Percentiles rank a stretch among this genome's conserved stretches.
Evolutionary conservation across 345 rosid species (phyloP).

Genomic region (Salix suchowensis): DNA sequence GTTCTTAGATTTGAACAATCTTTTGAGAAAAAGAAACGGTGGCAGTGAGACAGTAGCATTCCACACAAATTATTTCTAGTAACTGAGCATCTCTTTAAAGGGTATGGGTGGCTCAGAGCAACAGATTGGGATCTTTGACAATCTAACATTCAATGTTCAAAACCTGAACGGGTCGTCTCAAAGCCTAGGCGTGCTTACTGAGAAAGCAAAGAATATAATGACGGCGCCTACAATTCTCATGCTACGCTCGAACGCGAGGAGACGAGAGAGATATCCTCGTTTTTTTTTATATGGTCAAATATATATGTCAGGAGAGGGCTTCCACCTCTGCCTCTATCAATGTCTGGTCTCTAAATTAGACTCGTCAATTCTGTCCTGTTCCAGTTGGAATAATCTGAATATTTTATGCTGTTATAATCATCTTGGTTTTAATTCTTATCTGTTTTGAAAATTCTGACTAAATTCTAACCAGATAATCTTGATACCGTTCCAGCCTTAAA

Average conservation of each 20-base stretch:
- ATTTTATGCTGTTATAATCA: no score
- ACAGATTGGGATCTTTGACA: not conserved
- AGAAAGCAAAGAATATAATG: not conserved
- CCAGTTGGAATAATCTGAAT: no score
- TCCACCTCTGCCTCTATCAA: not conserved
- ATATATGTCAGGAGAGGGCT: not conserved
- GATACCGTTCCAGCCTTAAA: no score
- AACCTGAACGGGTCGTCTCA: not conserved
- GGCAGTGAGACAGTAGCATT: no score
- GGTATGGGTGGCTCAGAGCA: not conserved
- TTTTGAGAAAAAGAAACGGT: not conserved
- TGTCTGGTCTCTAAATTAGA: not conserved
- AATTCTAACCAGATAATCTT: no score
- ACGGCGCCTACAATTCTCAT: slow-evolving; percentile 3
- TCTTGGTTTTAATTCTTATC: no score
- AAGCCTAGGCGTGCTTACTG: not conserved
- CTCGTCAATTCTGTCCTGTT: no score
- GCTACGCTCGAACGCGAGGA: not conserved
- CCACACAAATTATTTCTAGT: not conserved
- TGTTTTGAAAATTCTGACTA: no score
- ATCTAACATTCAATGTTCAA: slow-evolving; percentile 8
- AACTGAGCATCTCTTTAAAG: not conserved
- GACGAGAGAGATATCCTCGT: not conserved
- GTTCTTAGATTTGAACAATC: not conserved
- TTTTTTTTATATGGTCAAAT: no score